Base-by-base conservation (phyloP, 2,329 filamentous ascomycete genomes). In the Colletotrichum falcatum region DNA sequence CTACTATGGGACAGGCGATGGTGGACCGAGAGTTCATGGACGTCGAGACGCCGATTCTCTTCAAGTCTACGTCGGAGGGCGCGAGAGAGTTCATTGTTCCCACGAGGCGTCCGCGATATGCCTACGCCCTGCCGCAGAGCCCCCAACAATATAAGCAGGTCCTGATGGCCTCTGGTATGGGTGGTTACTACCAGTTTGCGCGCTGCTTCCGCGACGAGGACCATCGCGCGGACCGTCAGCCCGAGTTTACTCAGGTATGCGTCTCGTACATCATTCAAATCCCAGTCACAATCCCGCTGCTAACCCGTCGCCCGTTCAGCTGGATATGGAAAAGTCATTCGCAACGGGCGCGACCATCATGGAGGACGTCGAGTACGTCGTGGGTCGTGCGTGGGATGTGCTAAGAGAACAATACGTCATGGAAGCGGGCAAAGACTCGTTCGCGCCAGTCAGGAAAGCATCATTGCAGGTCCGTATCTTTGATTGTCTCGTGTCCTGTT, bases 91-190 rank as follows among this genome's bases (percentile, higher is more conserved):
- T 99, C 73, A 81, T 99, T 7, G 95, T 99, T 5, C 96, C 96
- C 0, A 97, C 95, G 0, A 87, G 96, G 35, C 88, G 87, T 44
- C 86, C 86, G 1, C 94, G 94, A 0, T 83, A 90, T 71, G 94
- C 94, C 4, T 99, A 98, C 80, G 96, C 96, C 11, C 84, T 99
- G 26, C 95, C 95, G 0, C 97, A 99, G 79, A 98, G 95, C 74
- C 96, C 96, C 0, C 96, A 99, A 79, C 96, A 99, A 80, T 99
- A 98, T 79, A 99, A 99, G 82, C 96, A 99, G 82, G 93, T 98
- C 2, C 87, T 99, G 51, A 98, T 99, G 94, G 93, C 94, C 0
- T 92, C 93, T 71, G 95, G 95, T 0, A 88, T 98, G 14, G 83
- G 86, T 1, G 89, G 88, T 49, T 99, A 99, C 79, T 97, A 92